phyloP scores from a whole-genome alignment of 768 basidiomycete species.

The Termitomyces sp. region DNA sequence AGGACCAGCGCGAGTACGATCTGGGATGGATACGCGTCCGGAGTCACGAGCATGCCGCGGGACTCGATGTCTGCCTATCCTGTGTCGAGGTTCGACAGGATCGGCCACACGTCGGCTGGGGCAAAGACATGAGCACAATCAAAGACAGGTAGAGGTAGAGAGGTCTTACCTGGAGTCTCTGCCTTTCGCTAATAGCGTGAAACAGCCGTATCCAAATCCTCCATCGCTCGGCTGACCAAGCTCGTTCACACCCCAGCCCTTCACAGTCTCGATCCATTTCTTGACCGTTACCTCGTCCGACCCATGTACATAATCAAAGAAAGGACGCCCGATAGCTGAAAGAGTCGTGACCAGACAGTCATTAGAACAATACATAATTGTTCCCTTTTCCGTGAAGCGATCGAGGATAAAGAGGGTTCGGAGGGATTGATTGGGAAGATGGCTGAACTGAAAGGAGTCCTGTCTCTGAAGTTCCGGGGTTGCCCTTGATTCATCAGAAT shows the following conservation, averaged over 20 bases:
- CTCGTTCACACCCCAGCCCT: conserved; percentile 83
- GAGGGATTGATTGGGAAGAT: conserved; percentile 63
- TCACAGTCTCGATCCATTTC: conserved; percentile 72
- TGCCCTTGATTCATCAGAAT: conserved; percentile 14
- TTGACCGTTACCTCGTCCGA: conserved; percentile 63
- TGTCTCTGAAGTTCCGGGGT: conserved; percentile 16
- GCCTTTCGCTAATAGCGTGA: conserved; percentile 49
- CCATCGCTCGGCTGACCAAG: conserved; percentile 79
- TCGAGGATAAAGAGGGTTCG: conserved; percentile 80
- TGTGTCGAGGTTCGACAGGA: conserved; percentile 17
- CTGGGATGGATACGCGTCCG: conserved; percentile 11
- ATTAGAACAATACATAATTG: conserved; percentile 70
- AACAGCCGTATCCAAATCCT: conserved; percentile 79
- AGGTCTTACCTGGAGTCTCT: conserved; percentile 55
- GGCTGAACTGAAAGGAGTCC: conserved; percentile 45
- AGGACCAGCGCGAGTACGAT: conserved; percentile 7
- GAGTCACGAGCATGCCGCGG: conserved; percentile 9
- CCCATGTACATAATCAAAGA: conserved; percentile 70
- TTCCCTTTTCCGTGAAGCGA: conserved; percentile 63
- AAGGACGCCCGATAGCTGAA: conserved; percentile 55
- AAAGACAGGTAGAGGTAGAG: conserved; percentile 1
- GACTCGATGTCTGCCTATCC: conserved; percentile 9
- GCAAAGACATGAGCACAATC: neutral
- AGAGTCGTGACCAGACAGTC: conserved; percentile 58
- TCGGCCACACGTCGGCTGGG: conserved; percentile 28